Percentiles rank a stretch among this genome's conserved stretches.
Evolutionary conservation across 345 rosid species (phyloP).

Genomic region (Corchorus olitorius): DNA sequence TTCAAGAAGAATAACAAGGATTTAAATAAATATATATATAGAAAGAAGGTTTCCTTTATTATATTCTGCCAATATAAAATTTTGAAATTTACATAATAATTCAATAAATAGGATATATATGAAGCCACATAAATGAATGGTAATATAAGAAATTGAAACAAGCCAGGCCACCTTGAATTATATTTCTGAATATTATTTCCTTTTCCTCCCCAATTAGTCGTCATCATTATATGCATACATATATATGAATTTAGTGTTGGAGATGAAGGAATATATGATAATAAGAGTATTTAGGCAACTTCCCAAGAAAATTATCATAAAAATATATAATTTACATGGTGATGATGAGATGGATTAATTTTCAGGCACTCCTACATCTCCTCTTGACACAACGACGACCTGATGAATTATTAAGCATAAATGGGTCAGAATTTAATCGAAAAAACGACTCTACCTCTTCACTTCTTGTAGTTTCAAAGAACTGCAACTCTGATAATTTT

Average conservation of each 20-base stretch:
- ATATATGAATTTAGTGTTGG: too few species aligned
- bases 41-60: too few species aligned
- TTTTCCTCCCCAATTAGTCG: too few species aligned
- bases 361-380: conserved; percentile 51
- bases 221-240: too few species aligned
- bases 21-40: too few species aligned
- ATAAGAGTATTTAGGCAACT: not conserved
- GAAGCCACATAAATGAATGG: too few species aligned
- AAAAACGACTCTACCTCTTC: conserved; percentile 62
- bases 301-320: not conserved
- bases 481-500: conserved; percentile 32
- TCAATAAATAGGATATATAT: too few species aligned
- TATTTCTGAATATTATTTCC: too few species aligned
- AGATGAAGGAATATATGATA: too few species aligned
- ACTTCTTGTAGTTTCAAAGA: conserved; percentile 43
- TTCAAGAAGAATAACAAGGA: not conserved
- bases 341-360: not conserved
- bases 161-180: too few species aligned
- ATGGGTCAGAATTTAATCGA: conserved; percentile 27
- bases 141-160: too few species aligned
- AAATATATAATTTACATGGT: not conserved
- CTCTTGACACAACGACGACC: conserved; percentile 30
- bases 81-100: not conserved
- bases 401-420: conserved; percentile 8
- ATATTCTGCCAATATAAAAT: not conserved